phyloP scores from a whole-genome alignment of 768 basidiomycete genomes.

The Serpula lacrymans region DNA sequence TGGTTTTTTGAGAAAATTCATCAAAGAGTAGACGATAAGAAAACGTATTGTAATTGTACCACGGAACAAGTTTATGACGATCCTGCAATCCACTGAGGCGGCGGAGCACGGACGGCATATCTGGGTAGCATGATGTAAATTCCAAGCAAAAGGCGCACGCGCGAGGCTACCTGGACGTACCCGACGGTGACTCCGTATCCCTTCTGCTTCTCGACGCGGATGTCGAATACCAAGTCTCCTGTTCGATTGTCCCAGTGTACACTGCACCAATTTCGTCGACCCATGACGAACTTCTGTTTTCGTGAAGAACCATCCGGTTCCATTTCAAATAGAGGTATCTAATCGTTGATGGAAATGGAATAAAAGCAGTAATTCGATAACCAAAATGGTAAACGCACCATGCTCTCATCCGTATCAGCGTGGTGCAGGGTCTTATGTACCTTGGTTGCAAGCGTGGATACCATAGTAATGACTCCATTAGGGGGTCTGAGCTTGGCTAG shows the following conservation, averaged over 20 bases:
- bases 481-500: slow-evolving; percentile 48
- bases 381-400: slow-evolving; percentile 58
- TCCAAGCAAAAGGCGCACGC: slow-evolving; percentile 1
- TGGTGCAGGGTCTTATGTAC: slow-evolving; percentile 84
- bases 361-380: neutral
- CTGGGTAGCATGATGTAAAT: slow-evolving; percentile 22
- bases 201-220: slow-evolving; percentile 83
- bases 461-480: slow-evolving; percentile 69
- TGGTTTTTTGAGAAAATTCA: no score
- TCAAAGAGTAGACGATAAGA: neutral
- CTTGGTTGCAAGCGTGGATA: slow-evolving; percentile 75
- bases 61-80: slow-evolving; percentile 6
- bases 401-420: slow-evolving; percentile 80
- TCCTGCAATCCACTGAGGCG: slow-evolving; percentile 36
- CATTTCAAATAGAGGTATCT: slow-evolving; percentile 73
- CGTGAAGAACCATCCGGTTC: slow-evolving; percentile 77
- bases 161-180: slow-evolving; percentile 39
- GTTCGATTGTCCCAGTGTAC: slow-evolving; percentile 54
- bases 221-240: slow-evolving; percentile 74
- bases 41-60: neutral
- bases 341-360: neutral
- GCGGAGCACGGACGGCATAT: slow-evolving; percentile 41
- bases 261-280: slow-evolving; percentile 82
- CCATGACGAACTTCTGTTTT: slow-evolving; percentile 83
- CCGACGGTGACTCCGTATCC: slow-evolving; percentile 79